Evolutionary conservation across 2,329 filamentous ascomycete genomes (phyloP), one percentile per base, ranked within the genome.

Genomic region (Fusarium circinatum): DNA sequence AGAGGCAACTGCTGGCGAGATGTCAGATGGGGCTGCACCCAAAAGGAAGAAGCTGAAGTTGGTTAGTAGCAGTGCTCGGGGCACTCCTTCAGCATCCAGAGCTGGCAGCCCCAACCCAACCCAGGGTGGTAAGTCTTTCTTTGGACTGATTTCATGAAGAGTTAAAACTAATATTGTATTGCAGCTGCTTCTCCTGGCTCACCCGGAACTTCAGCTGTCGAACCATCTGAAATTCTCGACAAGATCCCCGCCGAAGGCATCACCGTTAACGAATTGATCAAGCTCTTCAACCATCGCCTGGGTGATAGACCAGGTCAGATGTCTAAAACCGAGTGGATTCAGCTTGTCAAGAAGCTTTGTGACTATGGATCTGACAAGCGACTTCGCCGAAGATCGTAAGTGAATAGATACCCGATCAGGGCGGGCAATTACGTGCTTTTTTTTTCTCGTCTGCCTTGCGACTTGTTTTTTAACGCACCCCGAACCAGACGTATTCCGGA

Each of bases 1-100:
- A 28, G 93, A 94, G 79, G 91, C 86, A 44, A 94, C 92, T 4
- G 91, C 87, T 42, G 91, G 90, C 41, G 90, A 92, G 77, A 91
- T 90, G 84, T 91, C 89, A 3, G 90, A 92, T 72, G 87, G 86
- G 9, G 82, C 82, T 44, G 78, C 73, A 17, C 78, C 77, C 59
- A 88, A 86, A 80, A 90, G 87, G 80, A 89, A 88, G 80, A 89
- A 86, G 75, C 80, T 90, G 75, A 90, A 88, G 80, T 81, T 90
- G 58, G 83, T 86, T 26, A 84, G 83, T 54, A 84, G 84, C 56
- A 84, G 84, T 28, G 82, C 85, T 34, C 84, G 81, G 59, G 86
- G 84, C 24, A 89, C 89, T 11, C 90, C 90, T 10, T 83, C 84
- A 13, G 89, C 85, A 22, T 93, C 90, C 14, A 86, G 91, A 68